Base-by-base conservation (phyloP, 495 filamentous ascomycete species). In the Lentithecium fluviatile region DNA sequence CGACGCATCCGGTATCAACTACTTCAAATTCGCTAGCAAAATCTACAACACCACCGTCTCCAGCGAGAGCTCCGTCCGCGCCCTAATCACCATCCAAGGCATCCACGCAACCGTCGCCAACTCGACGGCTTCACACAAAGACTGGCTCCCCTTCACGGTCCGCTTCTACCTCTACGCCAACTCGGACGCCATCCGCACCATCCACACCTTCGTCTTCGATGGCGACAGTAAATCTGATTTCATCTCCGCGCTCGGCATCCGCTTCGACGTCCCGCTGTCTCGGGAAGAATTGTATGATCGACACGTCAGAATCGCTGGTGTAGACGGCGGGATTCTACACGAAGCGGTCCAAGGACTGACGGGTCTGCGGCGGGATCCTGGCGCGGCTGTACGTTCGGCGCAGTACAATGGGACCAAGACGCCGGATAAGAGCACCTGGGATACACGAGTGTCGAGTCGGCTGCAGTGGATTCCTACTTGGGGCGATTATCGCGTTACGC, bases 121-220 rank as follows among this genome's bases (percentile, higher is more conserved):
- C 17, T 48, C 54, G 13, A 12, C 34, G 11, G n/a, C 7, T 2
- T n/a, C 1, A 12, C 56, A 59, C 26, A 38, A 24, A 17, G 56
- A 59, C 37, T 59, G 46, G 56, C 56, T 59, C 23, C 56, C 56
- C 19, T 59, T 59, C 47, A 59, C 46, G 8, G 29, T 59, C 3
- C 56, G 56, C 6, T 59, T 59, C 34, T 59, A 59, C 17, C 29
- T 59, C 2, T 59, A 59, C 46, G 45, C 56, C 1, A 51, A 51
- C 29, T 59, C 56, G 4, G 45, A 59, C 15, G 34, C 56, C 12
- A 59, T 59, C 38, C 26, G 46, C 6, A 38, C 37, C 7, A 52
- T 59, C 20, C 56, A 59, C 21, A 59, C 56, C 11, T 51, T 59
- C 32, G 46, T 59, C 26, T 59, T 37, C 20, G 56, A 51, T 21